Evolutionary conservation across 495 filamentous ascomycete genomes (phyloP).

Genomic region (Aspergillus sclerotioniger): DNA sequence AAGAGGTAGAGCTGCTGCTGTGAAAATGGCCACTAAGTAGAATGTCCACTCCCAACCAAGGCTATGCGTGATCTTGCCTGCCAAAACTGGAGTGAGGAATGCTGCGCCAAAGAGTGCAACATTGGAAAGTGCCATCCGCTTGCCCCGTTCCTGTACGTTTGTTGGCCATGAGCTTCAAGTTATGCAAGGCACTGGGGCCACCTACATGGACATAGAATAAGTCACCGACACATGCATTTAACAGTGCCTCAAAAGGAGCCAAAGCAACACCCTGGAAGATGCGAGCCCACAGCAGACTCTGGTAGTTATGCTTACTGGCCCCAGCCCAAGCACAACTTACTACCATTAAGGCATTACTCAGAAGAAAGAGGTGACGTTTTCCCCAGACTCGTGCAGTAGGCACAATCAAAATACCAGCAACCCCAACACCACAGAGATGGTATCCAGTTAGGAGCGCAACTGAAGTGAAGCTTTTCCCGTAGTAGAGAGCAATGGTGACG

Average conservation of each 20-base stretch:
- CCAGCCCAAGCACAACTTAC: constrained; percentile 76
- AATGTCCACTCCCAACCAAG: constrained; percentile 80
- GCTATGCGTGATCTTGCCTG: constrained; percentile 75
- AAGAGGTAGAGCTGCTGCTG: constrained; percentile 60
- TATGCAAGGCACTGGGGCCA: background rate
- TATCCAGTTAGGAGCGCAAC: constrained; percentile 85
- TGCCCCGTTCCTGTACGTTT: constrained; percentile 64
- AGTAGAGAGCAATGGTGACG: constrained; percentile 62
- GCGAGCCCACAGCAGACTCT: constrained; percentile 70
- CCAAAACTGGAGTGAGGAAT: constrained; percentile 86
- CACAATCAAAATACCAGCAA: constrained; percentile 79
- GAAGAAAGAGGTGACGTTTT: constrained; percentile 81
- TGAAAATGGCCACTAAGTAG: constrained; percentile 67
- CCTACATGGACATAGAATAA: constrained; percentile 75
- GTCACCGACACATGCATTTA: constrained; percentile 77
- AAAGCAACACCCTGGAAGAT: constrained; percentile 73
- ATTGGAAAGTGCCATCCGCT: constrained; percentile 87
- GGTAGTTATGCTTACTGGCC: constrained; percentile 61
- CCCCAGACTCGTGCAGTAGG: constrained; percentile 89
- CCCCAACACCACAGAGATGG: constrained; percentile 78
- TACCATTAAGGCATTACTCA: constrained; percentile 74
- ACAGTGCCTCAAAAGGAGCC: constrained; percentile 73
- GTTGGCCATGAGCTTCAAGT: constrained; percentile 9
- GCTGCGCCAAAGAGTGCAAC: constrained; percentile 87
- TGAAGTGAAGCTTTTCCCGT: constrained; percentile 59